A percentile compares a stretch with the other conserved stretches of the same genome.
Evolutionary conservation across 2,329 filamentous ascomycete species (phyloP).

Genomic region (Fusarium bulbicola): DNA sequence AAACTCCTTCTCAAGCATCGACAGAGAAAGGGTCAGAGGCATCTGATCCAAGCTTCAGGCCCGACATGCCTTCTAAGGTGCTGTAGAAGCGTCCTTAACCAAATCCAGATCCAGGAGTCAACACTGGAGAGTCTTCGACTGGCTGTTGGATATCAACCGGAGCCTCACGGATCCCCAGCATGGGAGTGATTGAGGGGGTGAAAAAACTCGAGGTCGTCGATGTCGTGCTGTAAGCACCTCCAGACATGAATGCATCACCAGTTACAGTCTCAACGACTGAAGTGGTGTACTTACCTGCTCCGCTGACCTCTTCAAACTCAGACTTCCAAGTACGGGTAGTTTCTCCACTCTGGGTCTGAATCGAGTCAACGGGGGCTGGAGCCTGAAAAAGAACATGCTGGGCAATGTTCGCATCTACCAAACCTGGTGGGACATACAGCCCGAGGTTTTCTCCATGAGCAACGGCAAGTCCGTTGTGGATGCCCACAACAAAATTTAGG

Average conservation of each 20-base stretch:
- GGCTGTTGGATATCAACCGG: background rate
- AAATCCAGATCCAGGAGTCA: background rate
- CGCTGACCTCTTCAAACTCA: background rate
- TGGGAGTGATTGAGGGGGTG: background rate
- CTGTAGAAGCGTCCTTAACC: background rate
- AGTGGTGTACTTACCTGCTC: background rate
- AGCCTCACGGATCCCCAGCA: rapidly evolving
- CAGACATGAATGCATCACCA: background rate
- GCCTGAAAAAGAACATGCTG: background rate
- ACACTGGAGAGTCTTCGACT: background rate
- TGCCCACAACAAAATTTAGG: background rate
- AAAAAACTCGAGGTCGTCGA: background rate
- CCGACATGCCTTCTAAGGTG: background rate
- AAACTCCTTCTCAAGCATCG: rapidly evolving
- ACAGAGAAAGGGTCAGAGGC: rapidly evolving
- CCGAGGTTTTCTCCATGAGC: no score
- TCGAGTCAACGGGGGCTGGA: rapidly evolving
- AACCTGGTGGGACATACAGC: no score
- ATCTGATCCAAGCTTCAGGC: no score
- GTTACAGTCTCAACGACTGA: background rate
- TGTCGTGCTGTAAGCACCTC: background rate
- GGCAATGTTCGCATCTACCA: background rate
- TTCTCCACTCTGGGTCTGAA: no score
- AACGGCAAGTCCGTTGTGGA: background rate
- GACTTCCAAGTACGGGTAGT: background rate